A percentile compares a stretch with the other conserved stretches of the same genome.
Conservation (phyloP, 1,284 basidiomycete species). For the Retiboletus fuscus region DNA sequence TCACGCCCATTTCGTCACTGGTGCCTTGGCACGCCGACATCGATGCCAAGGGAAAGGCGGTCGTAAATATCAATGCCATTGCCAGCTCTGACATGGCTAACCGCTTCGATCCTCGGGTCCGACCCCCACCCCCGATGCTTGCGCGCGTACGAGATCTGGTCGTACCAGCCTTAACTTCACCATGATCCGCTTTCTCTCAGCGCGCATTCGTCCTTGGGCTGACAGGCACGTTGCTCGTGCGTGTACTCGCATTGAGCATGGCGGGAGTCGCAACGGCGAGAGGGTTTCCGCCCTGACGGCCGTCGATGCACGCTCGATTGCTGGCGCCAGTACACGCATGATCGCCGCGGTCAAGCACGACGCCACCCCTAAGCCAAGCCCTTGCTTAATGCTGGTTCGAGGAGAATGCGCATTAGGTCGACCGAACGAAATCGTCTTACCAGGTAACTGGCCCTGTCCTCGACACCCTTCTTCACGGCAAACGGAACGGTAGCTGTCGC, state of each 20-base stretch:
- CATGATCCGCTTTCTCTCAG: conserved; percentile 40
- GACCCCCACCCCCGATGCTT: neutral
- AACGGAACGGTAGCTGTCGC: conserved; percentile 39
- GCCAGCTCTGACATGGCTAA: neutral
- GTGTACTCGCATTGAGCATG: neutral
- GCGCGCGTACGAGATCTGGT: conserved; percentile 42
- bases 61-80: neutral
- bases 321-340: neutral
- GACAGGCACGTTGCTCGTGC: neutral
- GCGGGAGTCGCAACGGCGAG: neutral
- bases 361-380: neutral
- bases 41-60: neutral
- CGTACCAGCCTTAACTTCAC: conserved; percentile 46
- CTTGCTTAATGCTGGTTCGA: neutral
- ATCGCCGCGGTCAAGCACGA: conserved; percentile 18
- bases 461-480: conserved; percentile 35
- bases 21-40: neutral
- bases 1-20: neutral
- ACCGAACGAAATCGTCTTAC: conserved; percentile 21
- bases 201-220: conserved; percentile 39
- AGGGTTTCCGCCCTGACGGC: neutral
- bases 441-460: neutral
- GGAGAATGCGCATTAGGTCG: neutral
- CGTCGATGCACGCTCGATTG: conserved; percentile 1
- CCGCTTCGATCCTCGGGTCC: neutral